Conservation (phyloP, 352 stramenopile genomes). For the Pythium aquatile region DNA sequence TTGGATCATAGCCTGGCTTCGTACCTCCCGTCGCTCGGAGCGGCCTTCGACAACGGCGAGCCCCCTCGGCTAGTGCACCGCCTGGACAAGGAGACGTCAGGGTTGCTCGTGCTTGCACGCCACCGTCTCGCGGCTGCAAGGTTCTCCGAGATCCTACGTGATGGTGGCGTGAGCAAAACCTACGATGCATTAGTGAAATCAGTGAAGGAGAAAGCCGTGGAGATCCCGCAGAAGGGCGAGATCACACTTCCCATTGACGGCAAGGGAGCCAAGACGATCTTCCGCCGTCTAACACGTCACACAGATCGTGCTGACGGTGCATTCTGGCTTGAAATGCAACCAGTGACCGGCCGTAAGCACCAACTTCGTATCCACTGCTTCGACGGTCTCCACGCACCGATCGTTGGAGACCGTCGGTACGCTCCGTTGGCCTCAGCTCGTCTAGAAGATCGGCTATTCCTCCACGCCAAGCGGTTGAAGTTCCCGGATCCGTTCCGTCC, state of each 20-base stretch:
- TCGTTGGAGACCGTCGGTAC: constrained; percentile 57
- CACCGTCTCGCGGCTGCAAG: constrained; percentile 59
- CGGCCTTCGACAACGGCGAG: constrained; percentile 19
- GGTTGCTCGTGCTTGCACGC: constrained; percentile 61
- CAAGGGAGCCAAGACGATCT: constrained; percentile 46
- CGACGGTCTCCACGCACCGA: constrained; percentile 37
- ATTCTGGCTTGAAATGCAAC: constrained; percentile 54
- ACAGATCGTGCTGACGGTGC: constrained; percentile 1
- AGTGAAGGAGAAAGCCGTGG: neutral
- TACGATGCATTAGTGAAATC: constrained; percentile 52
- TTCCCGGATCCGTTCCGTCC: constrained; percentile 48
- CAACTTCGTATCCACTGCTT: constrained; percentile 67
- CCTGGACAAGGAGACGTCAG: constrained; percentile 71
- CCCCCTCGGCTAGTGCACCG: constrained; percentile 58
- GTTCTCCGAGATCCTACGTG: constrained; percentile 49
- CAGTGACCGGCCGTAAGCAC: constrained; percentile 62
- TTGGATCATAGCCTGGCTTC: constrained; percentile 40
- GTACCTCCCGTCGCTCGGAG: constrained; percentile 46
- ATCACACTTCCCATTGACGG: constrained; percentile 41
- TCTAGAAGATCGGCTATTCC: constrained; percentile 34
- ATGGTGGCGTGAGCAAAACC: constrained; percentile 48
- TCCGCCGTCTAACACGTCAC: constrained; percentile 19
- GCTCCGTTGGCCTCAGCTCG: constrained; percentile 17
- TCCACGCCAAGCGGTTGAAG: constrained; percentile 48
- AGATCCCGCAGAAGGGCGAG: constrained; percentile 26